Percentiles rank a stretch among this genome's conserved stretches.
These are phyloP conservation scores for Candida maesae DNA, from an alignment of 805 yeast species.

Conservation along the genomic window DNA sequence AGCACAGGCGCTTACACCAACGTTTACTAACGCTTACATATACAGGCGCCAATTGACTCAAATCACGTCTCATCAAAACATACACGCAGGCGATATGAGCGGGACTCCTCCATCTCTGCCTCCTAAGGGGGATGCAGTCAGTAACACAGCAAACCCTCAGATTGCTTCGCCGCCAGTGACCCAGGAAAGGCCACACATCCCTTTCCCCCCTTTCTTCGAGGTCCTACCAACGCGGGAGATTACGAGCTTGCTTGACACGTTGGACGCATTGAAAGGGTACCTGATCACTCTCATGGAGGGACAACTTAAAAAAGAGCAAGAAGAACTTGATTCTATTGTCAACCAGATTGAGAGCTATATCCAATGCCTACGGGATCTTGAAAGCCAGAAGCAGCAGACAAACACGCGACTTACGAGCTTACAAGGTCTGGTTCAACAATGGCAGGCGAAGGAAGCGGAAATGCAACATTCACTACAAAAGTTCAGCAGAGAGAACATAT, in stretches of 20 bases:
- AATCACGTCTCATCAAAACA: neutral
- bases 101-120: conserved; percentile 17
- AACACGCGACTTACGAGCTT: conserved; percentile 12
- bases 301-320: conserved; percentile 23
- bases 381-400: conserved; percentile 26
- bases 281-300: conserved; percentile 22
- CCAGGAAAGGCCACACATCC: conserved; percentile 12
- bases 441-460: conserved; percentile 34
- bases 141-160: neutral
- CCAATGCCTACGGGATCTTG: conserved; percentile 25
- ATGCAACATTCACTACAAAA: conserved; percentile 34
- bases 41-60: neutral
- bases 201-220: conserved; percentile 21
- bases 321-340: conserved; percentile 26
- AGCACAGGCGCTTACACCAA: neutral
- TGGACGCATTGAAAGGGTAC: conserved; percentile 28
- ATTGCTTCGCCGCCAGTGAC: neutral
- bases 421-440: conserved; percentile 22
- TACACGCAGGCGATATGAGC: neutral
- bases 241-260: conserved; percentile 17
- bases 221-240: conserved; percentile 24
- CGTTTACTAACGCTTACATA: conserved; percentile 1
- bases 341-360: conserved; percentile 26
- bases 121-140: conserved; percentile 11
- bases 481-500: conserved; percentile 35